phyloP scores from a whole-genome alignment of 2,329 filamentous ascomycete genomes.

The Calonectria naviculata region DNA sequence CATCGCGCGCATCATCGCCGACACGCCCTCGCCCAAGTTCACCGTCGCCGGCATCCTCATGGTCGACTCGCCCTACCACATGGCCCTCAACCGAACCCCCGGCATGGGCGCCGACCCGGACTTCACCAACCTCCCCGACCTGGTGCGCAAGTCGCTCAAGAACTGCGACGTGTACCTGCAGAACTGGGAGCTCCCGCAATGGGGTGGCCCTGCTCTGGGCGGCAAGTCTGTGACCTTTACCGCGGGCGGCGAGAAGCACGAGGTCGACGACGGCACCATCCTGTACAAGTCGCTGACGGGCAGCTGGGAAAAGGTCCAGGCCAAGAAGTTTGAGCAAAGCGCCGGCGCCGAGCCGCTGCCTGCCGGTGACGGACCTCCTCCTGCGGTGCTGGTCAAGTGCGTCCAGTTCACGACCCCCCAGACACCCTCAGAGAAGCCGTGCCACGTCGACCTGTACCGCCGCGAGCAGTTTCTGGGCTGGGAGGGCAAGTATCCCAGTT shows the following conservation, averaged over 20 bases:
- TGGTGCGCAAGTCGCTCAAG: slow-evolving; percentile 42
- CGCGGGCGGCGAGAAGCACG: slow-evolving; percentile 28
- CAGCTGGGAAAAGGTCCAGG: slow-evolving; percentile 28
- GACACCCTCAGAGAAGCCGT: slow-evolving; percentile 8
- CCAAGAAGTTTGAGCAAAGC: slow-evolving; percentile 8
- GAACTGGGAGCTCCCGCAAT: slow-evolving; percentile 41
- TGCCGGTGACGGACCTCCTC: slow-evolving; percentile 28
- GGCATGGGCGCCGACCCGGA: slow-evolving; percentile 26
- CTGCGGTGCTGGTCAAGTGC: slow-evolving; percentile 38
- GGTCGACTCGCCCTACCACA: slow-evolving; percentile 44
- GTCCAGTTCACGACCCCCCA: slow-evolving; percentile 17
- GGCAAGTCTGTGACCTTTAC: slow-evolving; percentile 24
- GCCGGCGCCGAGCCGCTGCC: neutral
- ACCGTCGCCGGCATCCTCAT: slow-evolving; percentile 40
- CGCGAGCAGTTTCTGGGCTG: slow-evolving; percentile 42
- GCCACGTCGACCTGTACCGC: slow-evolving; percentile 40
- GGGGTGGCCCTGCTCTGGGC: slow-evolving; percentile 29
- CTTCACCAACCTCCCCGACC: slow-evolving; percentile 35
- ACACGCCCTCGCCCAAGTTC: slow-evolving; percentile 33
- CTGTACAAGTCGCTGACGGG: slow-evolving; percentile 34
- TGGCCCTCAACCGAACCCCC: slow-evolving; percentile 30
- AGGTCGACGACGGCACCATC: slow-evolving; percentile 27
- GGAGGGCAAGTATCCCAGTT: slow-evolving; percentile 39
- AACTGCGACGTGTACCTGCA: slow-evolving; percentile 46
- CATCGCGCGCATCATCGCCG: slow-evolving; percentile 39